These are phyloP conservation scores for Plasmodium ovale DNA, from an alignment of 169 alveolate genomes.

Conservation along the genomic window DNA sequence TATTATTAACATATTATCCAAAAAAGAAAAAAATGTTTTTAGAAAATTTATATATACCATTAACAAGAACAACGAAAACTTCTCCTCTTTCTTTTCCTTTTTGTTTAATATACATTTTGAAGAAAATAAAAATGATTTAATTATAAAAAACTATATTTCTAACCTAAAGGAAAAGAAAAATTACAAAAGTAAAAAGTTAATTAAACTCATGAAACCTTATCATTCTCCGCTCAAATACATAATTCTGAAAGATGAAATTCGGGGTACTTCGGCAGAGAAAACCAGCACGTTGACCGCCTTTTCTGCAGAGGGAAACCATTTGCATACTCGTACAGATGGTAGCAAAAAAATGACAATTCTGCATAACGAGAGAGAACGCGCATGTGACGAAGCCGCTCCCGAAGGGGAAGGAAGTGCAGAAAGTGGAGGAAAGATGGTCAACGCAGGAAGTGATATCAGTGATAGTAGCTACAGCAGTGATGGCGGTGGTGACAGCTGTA, in stretches of 20 bases:
- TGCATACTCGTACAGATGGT: neutral
- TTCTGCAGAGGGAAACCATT: neutral
- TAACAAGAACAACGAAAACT: slow-evolving; percentile 63
- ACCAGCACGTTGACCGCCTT: neutral
- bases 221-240: slow-evolving; percentile 75
- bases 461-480: neutral
- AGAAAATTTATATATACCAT: slow-evolving; percentile 65
- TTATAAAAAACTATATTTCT: slow-evolving; percentile 43
- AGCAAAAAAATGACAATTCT: neutral
- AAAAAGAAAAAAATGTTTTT: slow-evolving; percentile 28
- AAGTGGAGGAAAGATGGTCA: neutral
- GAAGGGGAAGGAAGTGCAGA: too few relatives aligned
- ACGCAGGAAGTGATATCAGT: neutral
- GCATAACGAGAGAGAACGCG: too few relatives aligned
- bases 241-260: slow-evolving; percentile 61
- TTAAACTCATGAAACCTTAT: slow-evolving; percentile 64
- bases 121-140: slow-evolving; percentile 52
- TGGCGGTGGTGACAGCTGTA: neutral
- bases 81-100: slow-evolving; percentile 23
- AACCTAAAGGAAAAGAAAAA: slow-evolving; percentile 49
- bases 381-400: too few relatives aligned
- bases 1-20: slow-evolving; percentile 40
- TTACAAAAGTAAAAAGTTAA: slow-evolving; percentile 60
- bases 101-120: slow-evolving; percentile 48
- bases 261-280: neutral